These are phyloP conservation scores for Ochetophila trinervis DNA, from an alignment of 306 rosid species.

Conservation along the genomic window DNA sequence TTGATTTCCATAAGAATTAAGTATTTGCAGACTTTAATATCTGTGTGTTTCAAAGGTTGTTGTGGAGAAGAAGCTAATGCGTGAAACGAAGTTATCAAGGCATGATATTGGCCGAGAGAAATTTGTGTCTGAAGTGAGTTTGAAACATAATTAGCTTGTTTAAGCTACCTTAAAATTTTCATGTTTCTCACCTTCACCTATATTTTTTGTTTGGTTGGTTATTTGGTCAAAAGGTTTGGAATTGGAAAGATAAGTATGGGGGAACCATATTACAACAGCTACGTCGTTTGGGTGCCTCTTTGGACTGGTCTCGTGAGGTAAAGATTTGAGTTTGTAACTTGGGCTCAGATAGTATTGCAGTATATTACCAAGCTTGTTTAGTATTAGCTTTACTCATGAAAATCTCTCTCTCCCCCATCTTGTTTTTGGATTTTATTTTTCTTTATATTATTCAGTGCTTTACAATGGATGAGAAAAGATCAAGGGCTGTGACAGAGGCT, in stretches of 20 bases:
- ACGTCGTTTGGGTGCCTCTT: slow-evolving; percentile 86
- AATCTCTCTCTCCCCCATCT: not conserved
- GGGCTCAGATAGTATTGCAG: not conserved
- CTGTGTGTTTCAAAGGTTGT: slow-evolving; percentile 54
- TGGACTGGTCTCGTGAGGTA: slow-evolving; percentile 99
- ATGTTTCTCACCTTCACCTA: slow-evolving; percentile 9
- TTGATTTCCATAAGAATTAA: not conserved
- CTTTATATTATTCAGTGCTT: slow-evolving; percentile 51
- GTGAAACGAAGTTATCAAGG: slow-evolving; percentile 60
- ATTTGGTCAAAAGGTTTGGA: slow-evolving; percentile 72
- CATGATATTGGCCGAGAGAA: slow-evolving; percentile 87
- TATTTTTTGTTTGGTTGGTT: slow-evolving; percentile 17
- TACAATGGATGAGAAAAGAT: slow-evolving; percentile 92
- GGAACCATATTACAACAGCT: slow-evolving; percentile 78
- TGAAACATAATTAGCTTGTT: slow-evolving; percentile 11
- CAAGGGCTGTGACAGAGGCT: slow-evolving; percentile 88
- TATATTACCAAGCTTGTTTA: slow-evolving; percentile 1
- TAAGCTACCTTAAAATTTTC: not conserved
- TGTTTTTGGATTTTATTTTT: slow-evolving; percentile 7
- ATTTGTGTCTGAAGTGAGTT: slow-evolving; percentile 71
- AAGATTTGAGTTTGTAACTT: slow-evolving; percentile 9
- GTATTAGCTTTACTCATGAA: not conserved
- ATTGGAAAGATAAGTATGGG: slow-evolving; percentile 85
- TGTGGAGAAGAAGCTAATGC: slow-evolving; percentile 96
- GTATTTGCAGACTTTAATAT: slow-evolving; percentile 1